phyloP scores from a whole-genome alignment of 768 basidiomycete species.

The Hemileccinum rubropunctum region DNA sequence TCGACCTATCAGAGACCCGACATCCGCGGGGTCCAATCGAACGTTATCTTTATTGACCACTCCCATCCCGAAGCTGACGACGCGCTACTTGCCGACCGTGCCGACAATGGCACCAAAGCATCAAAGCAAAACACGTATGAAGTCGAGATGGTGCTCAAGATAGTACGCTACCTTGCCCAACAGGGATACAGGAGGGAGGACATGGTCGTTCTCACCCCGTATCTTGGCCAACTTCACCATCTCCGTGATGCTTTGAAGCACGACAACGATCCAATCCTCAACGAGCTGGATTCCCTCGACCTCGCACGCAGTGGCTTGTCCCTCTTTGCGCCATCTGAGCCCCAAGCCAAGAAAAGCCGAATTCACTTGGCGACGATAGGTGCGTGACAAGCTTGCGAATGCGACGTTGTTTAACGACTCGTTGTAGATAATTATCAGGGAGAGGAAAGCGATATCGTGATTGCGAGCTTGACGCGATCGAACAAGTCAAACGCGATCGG shows the following conservation, averaged over 20 bases:
- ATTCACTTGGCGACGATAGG: conserved; percentile 67
- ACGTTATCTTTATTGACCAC: conserved; percentile 62
- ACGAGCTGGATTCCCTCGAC: conserved; percentile 59
- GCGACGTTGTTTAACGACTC: background rate
- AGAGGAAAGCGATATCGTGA: conserved; percentile 68
- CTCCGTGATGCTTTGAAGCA: conserved; percentile 44
- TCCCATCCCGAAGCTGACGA: conserved; percentile 51
- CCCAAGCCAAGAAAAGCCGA: conserved; percentile 34
- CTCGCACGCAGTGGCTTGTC: conserved; percentile 54
- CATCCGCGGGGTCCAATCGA: conserved; percentile 52
- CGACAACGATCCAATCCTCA: conserved; percentile 56
- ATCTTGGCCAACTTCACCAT: conserved; percentile 60
- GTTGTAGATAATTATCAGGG: conserved; percentile 72
- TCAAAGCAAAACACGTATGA: conserved; percentile 65
- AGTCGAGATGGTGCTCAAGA: conserved; percentile 60
- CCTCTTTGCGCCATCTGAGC: conserved; percentile 27
- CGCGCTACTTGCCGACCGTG: conserved; percentile 37
- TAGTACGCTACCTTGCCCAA: conserved; percentile 61
- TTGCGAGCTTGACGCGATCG: conserved; percentile 59
- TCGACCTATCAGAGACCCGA: conserved; percentile 46
- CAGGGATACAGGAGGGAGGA: conserved; percentile 63
- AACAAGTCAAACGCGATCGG: conserved; percentile 57
- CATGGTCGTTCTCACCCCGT: conserved; percentile 67
- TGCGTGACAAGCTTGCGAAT: conserved; percentile 20
- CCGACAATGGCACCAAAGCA: conserved; percentile 42